phyloP scores from a whole-genome alignment of 768 basidiomycete genomes.

The Trametes cinnabarina region DNA sequence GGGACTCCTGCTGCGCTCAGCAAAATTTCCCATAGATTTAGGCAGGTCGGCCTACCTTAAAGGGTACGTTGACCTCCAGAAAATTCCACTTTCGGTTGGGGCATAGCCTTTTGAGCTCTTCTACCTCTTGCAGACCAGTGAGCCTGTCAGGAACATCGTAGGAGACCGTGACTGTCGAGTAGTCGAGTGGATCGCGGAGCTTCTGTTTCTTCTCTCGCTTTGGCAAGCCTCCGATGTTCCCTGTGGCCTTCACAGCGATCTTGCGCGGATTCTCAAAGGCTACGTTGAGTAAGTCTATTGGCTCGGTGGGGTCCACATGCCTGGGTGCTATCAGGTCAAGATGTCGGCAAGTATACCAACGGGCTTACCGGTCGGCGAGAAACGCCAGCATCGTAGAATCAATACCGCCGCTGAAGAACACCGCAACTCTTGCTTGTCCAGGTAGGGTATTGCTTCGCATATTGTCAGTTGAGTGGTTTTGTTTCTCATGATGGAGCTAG shows the following conservation, averaged over 20 bases:
- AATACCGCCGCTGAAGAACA: constrained; percentile 95
- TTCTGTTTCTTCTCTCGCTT: constrained; percentile 43
- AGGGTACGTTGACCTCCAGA: constrained; percentile 41
- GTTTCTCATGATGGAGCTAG: too few species aligned
- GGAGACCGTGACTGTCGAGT: constrained; percentile 23
- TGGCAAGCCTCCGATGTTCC: constrained; percentile 44
- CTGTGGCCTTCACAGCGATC: constrained; percentile 46
- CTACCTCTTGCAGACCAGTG: constrained; percentile 73
- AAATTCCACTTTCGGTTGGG: constrained; percentile 89
- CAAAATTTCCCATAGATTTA: neutral
- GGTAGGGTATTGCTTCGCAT: constrained; percentile 21
- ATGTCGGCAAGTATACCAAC: neutral
- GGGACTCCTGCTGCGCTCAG: constrained; percentile 56
- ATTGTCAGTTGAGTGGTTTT: neutral
- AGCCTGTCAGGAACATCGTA: constrained; percentile 90
- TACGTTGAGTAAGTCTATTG: constrained; percentile 90
- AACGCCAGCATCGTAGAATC: constrained; percentile 85
- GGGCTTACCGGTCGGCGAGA: constrained; percentile 67
- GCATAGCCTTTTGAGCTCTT: constrained; percentile 74
- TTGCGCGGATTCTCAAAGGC: constrained; percentile 96
- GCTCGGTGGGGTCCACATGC: constrained; percentile 69
- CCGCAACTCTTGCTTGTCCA: constrained; percentile 61
- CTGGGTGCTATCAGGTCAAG: constrained; percentile 37
- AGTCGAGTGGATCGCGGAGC: constrained; percentile 26
- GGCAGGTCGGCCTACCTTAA: neutral